Conservation (phyloP, 2,329 filamentous ascomycete genomes). For the Clathrospora elynae region DNA sequence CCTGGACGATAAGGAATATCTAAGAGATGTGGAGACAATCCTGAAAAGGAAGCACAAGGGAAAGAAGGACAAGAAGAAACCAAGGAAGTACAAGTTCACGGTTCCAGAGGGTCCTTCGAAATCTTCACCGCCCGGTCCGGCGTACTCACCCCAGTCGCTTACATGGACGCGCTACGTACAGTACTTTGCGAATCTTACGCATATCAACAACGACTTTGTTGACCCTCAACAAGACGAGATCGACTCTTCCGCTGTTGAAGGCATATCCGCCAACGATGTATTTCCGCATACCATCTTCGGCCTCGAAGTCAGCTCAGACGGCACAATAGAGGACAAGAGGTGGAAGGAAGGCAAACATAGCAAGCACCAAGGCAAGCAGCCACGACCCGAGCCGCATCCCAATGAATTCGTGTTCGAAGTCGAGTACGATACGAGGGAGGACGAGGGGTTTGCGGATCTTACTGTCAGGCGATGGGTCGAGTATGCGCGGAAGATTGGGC, state of each 20-base stretch:
- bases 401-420: conserved; percentile 74
- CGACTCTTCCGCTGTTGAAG: not conserved
- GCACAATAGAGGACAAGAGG: conserved; percentile 43
- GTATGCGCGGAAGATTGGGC: conserved; percentile 78
- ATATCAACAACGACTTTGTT: conserved; percentile 75
- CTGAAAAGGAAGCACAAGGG: conserved; percentile 58
- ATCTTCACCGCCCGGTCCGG: conserved; percentile 77
- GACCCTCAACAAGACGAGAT: conserved; percentile 13
- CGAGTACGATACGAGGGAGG: conserved; percentile 83
- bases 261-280: conserved; percentile 13
- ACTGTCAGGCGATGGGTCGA: conserved; percentile 82
- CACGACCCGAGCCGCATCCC: conserved; percentile 60
- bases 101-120: conserved; percentile 74
- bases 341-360: conserved; percentile 71
- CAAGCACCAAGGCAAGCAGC: conserved; percentile 59
- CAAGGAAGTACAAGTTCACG: conserved; percentile 54
- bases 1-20: conserved; percentile 38
- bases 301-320: conserved; percentile 33
- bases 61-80: conserved; percentile 48
- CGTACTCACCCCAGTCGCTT: conserved; percentile 83
- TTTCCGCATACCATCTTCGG: conserved; percentile 30
- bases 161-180: conserved; percentile 82
- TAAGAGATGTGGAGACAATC: conserved; percentile 52
- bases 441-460: conserved; percentile 78
- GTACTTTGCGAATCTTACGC: conserved; percentile 92